Evolutionary conservation across 495 filamentous ascomycete genomes (phyloP).

Genomic region (Penicillium nucicola): DNA sequence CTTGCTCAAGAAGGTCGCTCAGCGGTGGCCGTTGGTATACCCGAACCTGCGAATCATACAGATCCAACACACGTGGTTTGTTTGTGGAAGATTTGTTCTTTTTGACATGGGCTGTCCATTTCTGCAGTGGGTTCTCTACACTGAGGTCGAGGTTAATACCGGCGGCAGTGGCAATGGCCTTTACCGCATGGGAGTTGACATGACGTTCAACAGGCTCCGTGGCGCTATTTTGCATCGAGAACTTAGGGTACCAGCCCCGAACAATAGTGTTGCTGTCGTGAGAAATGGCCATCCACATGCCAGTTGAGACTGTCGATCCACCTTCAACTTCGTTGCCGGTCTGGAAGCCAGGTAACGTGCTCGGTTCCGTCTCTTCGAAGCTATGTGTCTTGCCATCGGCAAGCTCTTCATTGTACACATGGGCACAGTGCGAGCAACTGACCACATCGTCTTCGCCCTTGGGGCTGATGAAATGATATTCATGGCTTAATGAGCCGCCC

Average conservation of each 20-base stretch:
- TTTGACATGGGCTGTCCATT: slow-evolving; percentile 52
- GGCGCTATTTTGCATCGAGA: slow-evolving; percentile 29
- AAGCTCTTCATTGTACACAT: slow-evolving; percentile 83
- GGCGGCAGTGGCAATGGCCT: slow-evolving; percentile 49
- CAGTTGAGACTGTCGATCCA: slow-evolving; percentile 34
- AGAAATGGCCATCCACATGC: slow-evolving; percentile 65
- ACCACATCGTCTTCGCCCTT: slow-evolving; percentile 85
- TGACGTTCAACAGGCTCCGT: slow-evolving; percentile 43
- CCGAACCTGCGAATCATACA: slow-evolving; percentile 45
- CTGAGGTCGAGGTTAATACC: slow-evolving; percentile 71
- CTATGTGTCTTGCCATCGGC: slow-evolving; percentile 44
- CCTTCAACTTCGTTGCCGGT: slow-evolving; percentile 27
- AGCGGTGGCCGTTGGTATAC: slow-evolving; percentile 44
- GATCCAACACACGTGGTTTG: slow-evolving; percentile 34
- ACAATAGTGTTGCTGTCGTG: slow-evolving; percentile 64
- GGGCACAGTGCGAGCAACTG: slow-evolving; percentile 68
- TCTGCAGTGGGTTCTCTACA: slow-evolving; percentile 56
- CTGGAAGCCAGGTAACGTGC: slow-evolving; percentile 26
- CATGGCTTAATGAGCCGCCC: slow-evolving; percentile 88
- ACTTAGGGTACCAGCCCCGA: slow-evolving; percentile 62
- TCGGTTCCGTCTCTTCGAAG: slow-evolving; percentile 6
- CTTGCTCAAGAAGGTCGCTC: slow-evolving; percentile 34
- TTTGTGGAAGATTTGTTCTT: slow-evolving; percentile 16
- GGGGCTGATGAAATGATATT: slow-evolving; percentile 80
- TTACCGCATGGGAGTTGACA: slow-evolving; percentile 70